A percentile compares a stretch with the other conserved stretches of the same genome.
Evolutionary conservation across 2,329 filamentous ascomycete species (phyloP).

Genomic region (Celoporthe dispersa): DNA sequence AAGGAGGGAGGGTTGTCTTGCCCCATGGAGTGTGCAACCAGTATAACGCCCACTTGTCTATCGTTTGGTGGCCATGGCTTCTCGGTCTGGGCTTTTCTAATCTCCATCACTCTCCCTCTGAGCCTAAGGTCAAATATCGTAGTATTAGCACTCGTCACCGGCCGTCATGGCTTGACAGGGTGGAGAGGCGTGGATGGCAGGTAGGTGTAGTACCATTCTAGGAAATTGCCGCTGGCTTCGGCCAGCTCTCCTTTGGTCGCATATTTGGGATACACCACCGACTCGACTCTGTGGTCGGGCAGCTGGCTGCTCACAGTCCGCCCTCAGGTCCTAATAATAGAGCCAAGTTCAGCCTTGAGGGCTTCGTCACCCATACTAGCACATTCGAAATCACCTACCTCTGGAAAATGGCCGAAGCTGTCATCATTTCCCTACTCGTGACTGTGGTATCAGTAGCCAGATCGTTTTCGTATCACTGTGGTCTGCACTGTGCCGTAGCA

Average conservation of each 20-base stretch:
- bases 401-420: slow-evolving; percentile 70
- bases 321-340: slow-evolving; percentile 56
- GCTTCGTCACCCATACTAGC: too few relatives aligned
- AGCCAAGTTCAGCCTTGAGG: background rate
- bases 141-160: background rate
- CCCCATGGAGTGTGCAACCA: slow-evolving; percentile 85
- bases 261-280: slow-evolving; percentile 71
- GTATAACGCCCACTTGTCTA: slow-evolving; percentile 76
- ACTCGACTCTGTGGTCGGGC: slow-evolving; percentile 62
- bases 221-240: slow-evolving; percentile 49
- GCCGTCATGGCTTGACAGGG: too few relatives aligned
- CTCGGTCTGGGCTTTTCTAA: slow-evolving; percentile 69
- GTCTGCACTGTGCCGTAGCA: slow-evolving; percentile 12
- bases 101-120: slow-evolving; percentile 78
- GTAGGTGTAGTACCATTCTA: slow-evolving; percentile 47
- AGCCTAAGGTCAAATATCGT: slow-evolving; percentile 57
- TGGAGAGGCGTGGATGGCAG: background rate
- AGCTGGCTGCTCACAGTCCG: slow-evolving; percentile 61
- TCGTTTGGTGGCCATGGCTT: slow-evolving; percentile 80
- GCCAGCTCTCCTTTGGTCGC: slow-evolving; percentile 72
- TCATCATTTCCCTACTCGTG: slow-evolving; percentile 63
- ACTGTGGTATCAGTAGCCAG: background rate
- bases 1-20: slow-evolving; percentile 35
- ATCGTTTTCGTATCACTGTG: background rate
- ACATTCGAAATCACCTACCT: slow-evolving; percentile 40